Conservation (phyloP, 495 filamentous ascomycete species). For the Talaromyces stipitatus region DNA sequence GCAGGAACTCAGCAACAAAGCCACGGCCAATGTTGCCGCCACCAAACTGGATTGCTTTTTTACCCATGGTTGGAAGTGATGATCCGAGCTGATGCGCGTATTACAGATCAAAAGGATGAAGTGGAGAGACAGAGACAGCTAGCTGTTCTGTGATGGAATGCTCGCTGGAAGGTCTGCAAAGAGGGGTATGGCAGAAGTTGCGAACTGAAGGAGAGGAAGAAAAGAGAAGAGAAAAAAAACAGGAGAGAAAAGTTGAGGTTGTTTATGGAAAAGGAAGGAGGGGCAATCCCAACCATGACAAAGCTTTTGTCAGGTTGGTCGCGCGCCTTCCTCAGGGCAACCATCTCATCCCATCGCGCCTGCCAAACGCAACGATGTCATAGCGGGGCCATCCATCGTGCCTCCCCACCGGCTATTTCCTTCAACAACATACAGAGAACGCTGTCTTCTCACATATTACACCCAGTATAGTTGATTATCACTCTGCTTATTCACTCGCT, state of each 20-base stretch:
- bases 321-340: too few relatives aligned
- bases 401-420: not conserved
- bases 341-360: too few relatives aligned
- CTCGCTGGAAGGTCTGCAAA: not conserved
- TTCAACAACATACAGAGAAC: not conserved
- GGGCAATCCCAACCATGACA: not conserved
- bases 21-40: slow-evolving; percentile 83
- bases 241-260: not conserved
- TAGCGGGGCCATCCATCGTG: slow-evolving; percentile 6
- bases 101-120: not conserved
- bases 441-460: too few relatives aligned
- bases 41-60: slow-evolving; percentile 88
- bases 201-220: slow-evolving; percentile 6
- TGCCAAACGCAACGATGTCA: slow-evolving; percentile 10
- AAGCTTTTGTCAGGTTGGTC: not conserved
- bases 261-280: not conserved
- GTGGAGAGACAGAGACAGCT: not conserved
- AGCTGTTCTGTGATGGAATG: not conserved
- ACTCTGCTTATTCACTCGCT: too few relatives aligned
- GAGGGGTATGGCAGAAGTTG: not conserved
- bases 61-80: slow-evolving; percentile 41
- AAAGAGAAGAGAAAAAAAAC: slow-evolving; percentile 5
- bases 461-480: too few relatives aligned
- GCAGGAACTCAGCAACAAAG: slow-evolving; percentile 68
- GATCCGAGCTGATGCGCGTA: not conserved